phyloP scores from a whole-genome alignment of 129 eudicot species.

The Helichrysum umbraculigerum region DNA sequence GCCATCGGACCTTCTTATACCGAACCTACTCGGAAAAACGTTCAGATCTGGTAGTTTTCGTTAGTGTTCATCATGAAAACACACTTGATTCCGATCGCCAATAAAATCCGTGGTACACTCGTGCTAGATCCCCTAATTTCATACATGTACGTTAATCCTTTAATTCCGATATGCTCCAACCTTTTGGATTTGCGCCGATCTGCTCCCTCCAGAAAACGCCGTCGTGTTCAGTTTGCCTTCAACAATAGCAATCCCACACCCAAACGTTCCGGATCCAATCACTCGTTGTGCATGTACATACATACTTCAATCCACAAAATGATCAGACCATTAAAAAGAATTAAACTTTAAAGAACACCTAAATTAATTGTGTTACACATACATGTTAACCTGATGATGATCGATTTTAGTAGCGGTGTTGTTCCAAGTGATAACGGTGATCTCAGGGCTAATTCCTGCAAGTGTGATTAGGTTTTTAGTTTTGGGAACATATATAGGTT shows the following conservation, averaged over 20 bases:
- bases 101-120: too few species aligned
- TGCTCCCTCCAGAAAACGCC: too few species aligned
- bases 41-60: too few species aligned
- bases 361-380: not conserved
- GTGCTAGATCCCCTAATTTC: too few species aligned
- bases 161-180: too few species aligned
- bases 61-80: too few species aligned
- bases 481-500: conserved; percentile 79
- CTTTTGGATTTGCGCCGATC: too few species aligned
- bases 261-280: conserved; percentile 89
- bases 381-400: conserved; percentile 67
- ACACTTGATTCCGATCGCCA: too few species aligned
- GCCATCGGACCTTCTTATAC: too few species aligned
- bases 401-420: conserved; percentile 81
- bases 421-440: conserved; percentile 67
- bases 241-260: conserved; percentile 76
- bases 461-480: conserved; percentile 76
- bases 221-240: too few species aligned
- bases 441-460: conserved; percentile 70
- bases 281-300: conserved; percentile 49
- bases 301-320: not conserved
- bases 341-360: not conserved
- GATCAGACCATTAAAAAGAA: not conserved
- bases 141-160: too few species aligned
- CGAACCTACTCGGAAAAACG: too few species aligned